These are phyloP conservation scores for Triticum urartu DNA, from an alignment of 176 grass and related monocot genomes.

Conservation along the genomic window DNA sequence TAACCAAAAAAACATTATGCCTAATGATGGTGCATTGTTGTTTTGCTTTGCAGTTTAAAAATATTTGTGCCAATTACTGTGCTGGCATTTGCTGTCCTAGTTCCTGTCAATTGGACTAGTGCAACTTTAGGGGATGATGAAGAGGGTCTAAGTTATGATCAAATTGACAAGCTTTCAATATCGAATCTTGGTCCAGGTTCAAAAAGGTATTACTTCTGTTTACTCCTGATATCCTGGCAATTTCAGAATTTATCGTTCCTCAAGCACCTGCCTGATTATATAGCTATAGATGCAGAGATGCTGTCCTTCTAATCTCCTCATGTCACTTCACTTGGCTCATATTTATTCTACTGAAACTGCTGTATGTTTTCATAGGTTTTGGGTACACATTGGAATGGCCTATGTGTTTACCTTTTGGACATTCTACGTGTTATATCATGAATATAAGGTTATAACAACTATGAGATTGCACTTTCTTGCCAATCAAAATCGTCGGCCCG, in stretches of 20 bases:
- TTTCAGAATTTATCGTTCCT: not conserved
- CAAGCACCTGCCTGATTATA: not conserved
- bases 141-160: slow-evolving; percentile 52
- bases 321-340: not conserved
- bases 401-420: slow-evolving; percentile 92
- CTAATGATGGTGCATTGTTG: not conserved
- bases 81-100: slow-evolving; percentile 63
- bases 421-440: slow-evolving; percentile 65
- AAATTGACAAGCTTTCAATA: slow-evolving; percentile 97
- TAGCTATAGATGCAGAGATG: slow-evolving; percentile 9
- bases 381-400: slow-evolving; percentile 72
- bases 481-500: slow-evolving; percentile 67
- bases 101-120: slow-evolving; percentile 95
- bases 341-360: slow-evolving; percentile 11
- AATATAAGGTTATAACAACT: slow-evolving; percentile 81
- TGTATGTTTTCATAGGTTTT: slow-evolving; percentile 57
- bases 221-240: slow-evolving; percentile 10
- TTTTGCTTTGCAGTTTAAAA: slow-evolving; percentile 66
- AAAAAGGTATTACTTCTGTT: slow-evolving; percentile 50
- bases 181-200: slow-evolving; percentile 86
- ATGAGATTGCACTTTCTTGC: slow-evolving; percentile 93
- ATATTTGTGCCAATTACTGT: slow-evolving; percentile 85
- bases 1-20: not conserved
- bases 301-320: not conserved
- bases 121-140: slow-evolving; percentile 44